Evolutionary conservation across 208 protist genomes (phyloP).

Genomic region (Leishmania turanica): DNA sequence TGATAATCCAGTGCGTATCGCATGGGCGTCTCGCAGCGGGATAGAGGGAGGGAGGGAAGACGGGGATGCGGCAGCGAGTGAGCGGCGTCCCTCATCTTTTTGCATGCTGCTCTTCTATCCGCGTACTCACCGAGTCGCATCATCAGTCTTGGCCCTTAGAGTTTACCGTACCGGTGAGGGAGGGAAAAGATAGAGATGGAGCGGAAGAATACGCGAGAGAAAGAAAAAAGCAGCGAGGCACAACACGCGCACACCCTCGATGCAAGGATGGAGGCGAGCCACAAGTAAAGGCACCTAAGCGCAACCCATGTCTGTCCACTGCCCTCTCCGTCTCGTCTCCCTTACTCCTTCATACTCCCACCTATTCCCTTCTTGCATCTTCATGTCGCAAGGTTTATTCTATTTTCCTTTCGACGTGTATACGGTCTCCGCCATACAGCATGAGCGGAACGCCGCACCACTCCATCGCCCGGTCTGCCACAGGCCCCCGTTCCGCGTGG

Average conservation of each 20-base stretch:
- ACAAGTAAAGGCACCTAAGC: not conserved
- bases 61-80: not conserved
- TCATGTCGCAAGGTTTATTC: not conserved
- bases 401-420: not conserved
- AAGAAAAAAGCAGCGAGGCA: not conserved
- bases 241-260: not conserved
- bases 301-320: not conserved
- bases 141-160: not conserved
- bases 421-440: not conserved
- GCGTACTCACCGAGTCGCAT: not conserved
- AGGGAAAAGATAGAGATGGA: not conserved
- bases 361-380: not conserved
- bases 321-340: not conserved
- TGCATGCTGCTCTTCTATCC: not conserved
- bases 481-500: not conserved
- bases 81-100: not conserved
- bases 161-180: not conserved
- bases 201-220: not conserved
- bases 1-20: not conserved
- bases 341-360: no score
- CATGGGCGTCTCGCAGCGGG: not conserved
- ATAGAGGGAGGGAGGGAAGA: not conserved
- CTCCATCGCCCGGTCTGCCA: not conserved
- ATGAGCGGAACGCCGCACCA: not conserved
- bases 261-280: not conserved